phyloP scores from a whole-genome alignment of 768 basidiomycete genomes.

The Trametes cubensis region DNA sequence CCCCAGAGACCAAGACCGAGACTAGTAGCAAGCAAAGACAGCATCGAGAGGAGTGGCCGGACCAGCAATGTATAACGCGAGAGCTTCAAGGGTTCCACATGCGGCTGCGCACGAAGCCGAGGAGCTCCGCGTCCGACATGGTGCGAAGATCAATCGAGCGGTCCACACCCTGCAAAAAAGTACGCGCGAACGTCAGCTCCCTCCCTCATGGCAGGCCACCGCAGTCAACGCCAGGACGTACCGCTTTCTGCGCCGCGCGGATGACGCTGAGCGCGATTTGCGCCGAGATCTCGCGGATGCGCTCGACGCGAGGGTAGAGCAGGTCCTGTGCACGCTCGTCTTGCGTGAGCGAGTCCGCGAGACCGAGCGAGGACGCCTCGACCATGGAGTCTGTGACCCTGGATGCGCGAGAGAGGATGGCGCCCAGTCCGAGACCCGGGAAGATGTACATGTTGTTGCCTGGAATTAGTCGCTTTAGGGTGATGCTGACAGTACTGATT shows the following conservation, averaged over 20 bases:
- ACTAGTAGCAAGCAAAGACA: not conserved
- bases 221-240: slow-evolving; percentile 44
- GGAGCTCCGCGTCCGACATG: slow-evolving; percentile 58
- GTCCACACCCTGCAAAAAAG: slow-evolving; percentile 29
- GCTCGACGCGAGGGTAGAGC: slow-evolving; percentile 81
- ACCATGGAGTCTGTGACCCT: slow-evolving; percentile 86
- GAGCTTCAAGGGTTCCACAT: slow-evolving; percentile 68
- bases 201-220: too few relatives aligned
- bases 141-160: slow-evolving; percentile 47
- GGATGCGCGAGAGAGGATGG: slow-evolving; percentile 69
- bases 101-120: slow-evolving; percentile 56
- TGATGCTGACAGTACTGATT: too few relatives aligned
- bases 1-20: not conserved
- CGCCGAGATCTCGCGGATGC: slow-evolving; percentile 85
- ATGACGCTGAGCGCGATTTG: slow-evolving; percentile 76
- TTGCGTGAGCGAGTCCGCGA: slow-evolving; percentile 69
- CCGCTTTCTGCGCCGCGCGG: slow-evolving; percentile 76
- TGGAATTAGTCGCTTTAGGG: too few relatives aligned
- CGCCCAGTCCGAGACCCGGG: slow-evolving; percentile 78
- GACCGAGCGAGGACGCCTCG: slow-evolving; percentile 81
- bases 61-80: not conserved
- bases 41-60: not conserved
- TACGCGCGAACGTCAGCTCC: not conserved
- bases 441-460: slow-evolving; percentile 93
- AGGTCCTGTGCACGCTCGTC: slow-evolving; percentile 70